Conservation (phyloP, 73 alveolate species). For the Stentor coeruleus region DNA sequence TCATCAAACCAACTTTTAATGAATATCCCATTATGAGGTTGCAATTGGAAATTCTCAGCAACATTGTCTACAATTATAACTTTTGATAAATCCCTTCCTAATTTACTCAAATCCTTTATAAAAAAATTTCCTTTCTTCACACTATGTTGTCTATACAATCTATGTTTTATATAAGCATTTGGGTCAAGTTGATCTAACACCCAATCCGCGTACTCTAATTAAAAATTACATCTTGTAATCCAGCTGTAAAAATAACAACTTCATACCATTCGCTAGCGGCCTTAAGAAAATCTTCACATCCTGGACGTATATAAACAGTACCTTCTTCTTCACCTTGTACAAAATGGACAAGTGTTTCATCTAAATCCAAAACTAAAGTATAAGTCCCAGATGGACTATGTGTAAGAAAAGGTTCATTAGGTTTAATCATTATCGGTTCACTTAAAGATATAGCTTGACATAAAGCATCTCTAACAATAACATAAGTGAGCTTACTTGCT, state of each 20-base stretch:
- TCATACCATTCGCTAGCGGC: slow-evolving; percentile 89
- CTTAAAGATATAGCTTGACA: slow-evolving; percentile 5
- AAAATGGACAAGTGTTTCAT: slow-evolving; percentile 96
- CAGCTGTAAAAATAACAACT: slow-evolving; percentile 98
- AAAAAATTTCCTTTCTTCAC: slow-evolving; percentile 73
- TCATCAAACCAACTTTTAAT: slow-evolving; percentile 93
- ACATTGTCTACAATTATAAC: slow-evolving; percentile 93
- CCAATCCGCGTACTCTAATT: slow-evolving; percentile 86
- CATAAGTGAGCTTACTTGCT: not conserved
- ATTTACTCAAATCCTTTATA: slow-evolving; percentile 85
- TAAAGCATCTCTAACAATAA: not conserved
- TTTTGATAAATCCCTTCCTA: slow-evolving; percentile 92
- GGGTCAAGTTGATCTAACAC: slow-evolving; percentile 83
- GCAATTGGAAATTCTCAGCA: slow-evolving; percentile 86
- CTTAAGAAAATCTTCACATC: slow-evolving; percentile 74
- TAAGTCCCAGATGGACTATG: slow-evolving; percentile 53
- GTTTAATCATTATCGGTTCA: not conserved
- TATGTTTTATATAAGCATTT: slow-evolving; percentile 58
- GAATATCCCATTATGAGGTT: slow-evolving; percentile 94
- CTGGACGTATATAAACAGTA: slow-evolving; percentile 84
- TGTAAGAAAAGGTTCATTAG: slow-evolving; percentile 68
- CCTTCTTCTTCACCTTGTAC: slow-evolving; percentile 90
- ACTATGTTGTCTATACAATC: slow-evolving; percentile 94
- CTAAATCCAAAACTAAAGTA: slow-evolving; percentile 93
- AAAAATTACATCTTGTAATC: slow-evolving; percentile 70